These are phyloP conservation scores for Claviceps fusiformis DNA, from an alignment of 2,329 filamentous ascomycete genomes.

Conservation along the genomic window DNA sequence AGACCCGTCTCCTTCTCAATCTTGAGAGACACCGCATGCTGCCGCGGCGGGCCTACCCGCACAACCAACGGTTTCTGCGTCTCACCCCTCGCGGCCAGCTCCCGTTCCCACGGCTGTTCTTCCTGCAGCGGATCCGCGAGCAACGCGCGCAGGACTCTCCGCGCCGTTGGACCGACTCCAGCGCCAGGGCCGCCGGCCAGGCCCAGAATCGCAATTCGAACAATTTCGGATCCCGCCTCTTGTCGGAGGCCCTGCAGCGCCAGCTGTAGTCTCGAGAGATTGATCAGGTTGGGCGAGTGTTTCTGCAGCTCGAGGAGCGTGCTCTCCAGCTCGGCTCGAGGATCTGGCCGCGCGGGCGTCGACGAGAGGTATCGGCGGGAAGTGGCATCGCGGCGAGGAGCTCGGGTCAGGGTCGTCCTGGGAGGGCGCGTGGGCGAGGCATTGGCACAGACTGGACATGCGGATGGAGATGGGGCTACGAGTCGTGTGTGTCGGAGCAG, in stretches of 20 bases:
- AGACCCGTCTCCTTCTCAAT: conserved; percentile 27
- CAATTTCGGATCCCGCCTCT: conserved; percentile 38
- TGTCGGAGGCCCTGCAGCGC: conserved; percentile 52
- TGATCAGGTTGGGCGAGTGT: conserved; percentile 46
- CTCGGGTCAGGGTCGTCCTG: conserved; percentile 10
- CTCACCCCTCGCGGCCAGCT: conserved; percentile 38
- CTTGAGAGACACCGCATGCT: conserved; percentile 16
- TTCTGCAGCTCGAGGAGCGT: conserved; percentile 47
- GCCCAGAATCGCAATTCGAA: conserved; percentile 45
- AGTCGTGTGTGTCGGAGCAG: conserved; percentile 10
- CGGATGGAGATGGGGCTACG: conserved; percentile 9
- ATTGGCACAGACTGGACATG: conserved; percentile 20
- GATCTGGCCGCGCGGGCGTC: conserved; percentile 14
- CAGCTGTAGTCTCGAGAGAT: conserved; percentile 57
- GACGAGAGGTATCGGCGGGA: conserved; percentile 16
- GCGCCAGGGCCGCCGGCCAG: conserved; percentile 25
- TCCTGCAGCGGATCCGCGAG: conserved; percentile 55
- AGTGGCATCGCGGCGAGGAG: conserved; percentile 7
- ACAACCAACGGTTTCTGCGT: conserved; percentile 46
- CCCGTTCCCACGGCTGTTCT: conserved; percentile 52
- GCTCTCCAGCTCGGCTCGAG: conserved; percentile 41
- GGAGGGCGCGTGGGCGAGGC: conserved; percentile 9
- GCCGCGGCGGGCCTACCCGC: conserved; percentile 28
- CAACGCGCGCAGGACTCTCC: conserved; percentile 53
- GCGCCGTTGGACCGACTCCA: conserved; percentile 35